A percentile compares a stretch with the other conserved stretches of the same genome.
Evolutionary conservation across 1,284 basidiomycete genomes (phyloP).

Genomic region (Ganoderma resinaceum): DNA sequence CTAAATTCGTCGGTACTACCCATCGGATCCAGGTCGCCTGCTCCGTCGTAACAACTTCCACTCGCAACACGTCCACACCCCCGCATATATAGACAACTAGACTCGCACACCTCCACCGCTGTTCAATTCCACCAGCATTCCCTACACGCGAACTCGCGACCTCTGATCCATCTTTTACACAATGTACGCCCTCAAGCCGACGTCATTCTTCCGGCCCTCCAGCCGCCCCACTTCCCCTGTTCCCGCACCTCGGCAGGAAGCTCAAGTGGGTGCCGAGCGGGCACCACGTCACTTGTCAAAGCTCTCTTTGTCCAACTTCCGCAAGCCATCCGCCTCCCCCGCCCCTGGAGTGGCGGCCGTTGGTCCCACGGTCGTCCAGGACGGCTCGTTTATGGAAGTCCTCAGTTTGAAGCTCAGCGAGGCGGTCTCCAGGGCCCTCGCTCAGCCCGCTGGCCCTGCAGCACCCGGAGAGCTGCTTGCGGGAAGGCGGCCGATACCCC

Average conservation of each 20-base stretch:
- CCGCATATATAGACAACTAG: constrained; percentile 34
- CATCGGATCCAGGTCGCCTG: constrained; percentile 47
- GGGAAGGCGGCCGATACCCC: constrained; percentile 73
- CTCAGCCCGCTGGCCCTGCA: constrained; percentile 63
- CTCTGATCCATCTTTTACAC: constrained; percentile 35
- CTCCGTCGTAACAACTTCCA: constrained; percentile 36
- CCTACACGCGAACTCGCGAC: constrained; percentile 20
- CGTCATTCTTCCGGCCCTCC: constrained; percentile 67
- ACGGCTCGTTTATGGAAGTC: constrained; percentile 79
- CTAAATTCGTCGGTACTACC: constrained; percentile 54
- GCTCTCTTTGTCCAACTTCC: constrained; percentile 63
- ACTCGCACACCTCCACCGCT: constrained; percentile 15
- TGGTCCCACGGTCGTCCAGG: constrained; percentile 61
- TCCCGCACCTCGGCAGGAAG: constrained; percentile 50
- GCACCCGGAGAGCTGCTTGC: constrained; percentile 56
- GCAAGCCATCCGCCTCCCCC: constrained; percentile 49
- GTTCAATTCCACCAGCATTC: not conserved
- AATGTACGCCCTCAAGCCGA: constrained; percentile 74
- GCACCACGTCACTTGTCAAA: constrained; percentile 59
- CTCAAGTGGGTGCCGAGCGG: constrained; percentile 49
- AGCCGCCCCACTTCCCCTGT: constrained; percentile 69
- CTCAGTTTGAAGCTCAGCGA: constrained; percentile 79
- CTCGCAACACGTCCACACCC: constrained; percentile 11
- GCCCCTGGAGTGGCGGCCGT: constrained; percentile 46
- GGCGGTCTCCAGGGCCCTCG: constrained; percentile 77